These are phyloP conservation scores for Eucommia ulmoides DNA, from an alignment of 257 asterid genomes.

Conservation along the genomic window DNA sequence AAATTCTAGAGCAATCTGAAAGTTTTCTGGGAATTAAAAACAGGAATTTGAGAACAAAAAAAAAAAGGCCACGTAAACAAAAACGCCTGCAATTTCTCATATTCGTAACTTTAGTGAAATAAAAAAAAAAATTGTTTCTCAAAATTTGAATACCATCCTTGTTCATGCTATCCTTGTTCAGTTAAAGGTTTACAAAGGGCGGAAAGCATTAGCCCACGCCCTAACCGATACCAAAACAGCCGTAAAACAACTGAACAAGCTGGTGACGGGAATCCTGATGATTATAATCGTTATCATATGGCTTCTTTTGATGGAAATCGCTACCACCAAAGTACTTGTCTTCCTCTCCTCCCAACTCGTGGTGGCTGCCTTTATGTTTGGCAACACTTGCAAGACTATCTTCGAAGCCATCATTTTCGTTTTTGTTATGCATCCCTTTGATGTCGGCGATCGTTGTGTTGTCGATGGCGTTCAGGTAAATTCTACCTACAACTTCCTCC, in stretches of 20 bases:
- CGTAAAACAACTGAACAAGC: conserved; percentile 56
- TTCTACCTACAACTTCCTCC: too few species aligned
- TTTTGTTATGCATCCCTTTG: conserved; percentile 84
- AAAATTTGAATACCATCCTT: too few species aligned
- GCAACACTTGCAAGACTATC: conserved; percentile 84
- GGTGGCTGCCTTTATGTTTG: conserved; percentile 66
- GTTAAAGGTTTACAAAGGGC: conserved; percentile 82
- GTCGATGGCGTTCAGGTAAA: conserved; percentile 73
- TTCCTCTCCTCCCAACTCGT: conserved; percentile 76
- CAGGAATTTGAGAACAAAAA: too few species aligned
- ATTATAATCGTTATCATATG: conserved; percentile 45
- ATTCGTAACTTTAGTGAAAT: too few species aligned
- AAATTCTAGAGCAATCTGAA: too few species aligned
- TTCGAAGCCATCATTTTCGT: conserved; percentile 77
- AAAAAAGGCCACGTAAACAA: too few species aligned
- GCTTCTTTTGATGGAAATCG: conserved; percentile 70
- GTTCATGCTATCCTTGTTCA: too few species aligned
- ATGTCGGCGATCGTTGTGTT: conserved; percentile 85
- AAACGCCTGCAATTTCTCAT: too few species aligned
- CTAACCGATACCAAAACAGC: conserved; percentile 73
- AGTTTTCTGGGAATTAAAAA: too few species aligned
- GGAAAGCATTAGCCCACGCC: conserved; percentile 87
- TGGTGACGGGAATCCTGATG: conserved; percentile 37
- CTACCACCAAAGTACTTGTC: conserved; percentile 63
- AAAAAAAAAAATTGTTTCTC: too few species aligned